A percentile compares a stretch with the other conserved stretches of the same genome.
Evolutionary conservation across 495 filamentous ascomycete genomes (phyloP).

Genomic region (Aspergillus olivimuriae): DNA sequence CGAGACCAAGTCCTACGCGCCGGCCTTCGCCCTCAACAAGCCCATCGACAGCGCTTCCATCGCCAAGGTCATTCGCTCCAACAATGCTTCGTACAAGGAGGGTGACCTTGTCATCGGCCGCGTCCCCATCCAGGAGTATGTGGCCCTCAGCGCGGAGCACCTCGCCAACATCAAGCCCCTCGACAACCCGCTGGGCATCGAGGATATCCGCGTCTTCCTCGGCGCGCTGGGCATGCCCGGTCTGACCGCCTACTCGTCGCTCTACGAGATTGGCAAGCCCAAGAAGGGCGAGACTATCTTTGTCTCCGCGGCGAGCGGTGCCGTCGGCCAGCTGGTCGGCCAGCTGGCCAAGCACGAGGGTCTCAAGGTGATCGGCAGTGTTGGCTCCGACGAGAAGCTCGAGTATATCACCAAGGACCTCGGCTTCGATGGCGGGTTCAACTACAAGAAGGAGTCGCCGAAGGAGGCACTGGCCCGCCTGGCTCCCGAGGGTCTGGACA

Average conservation of each 20-base stretch:
- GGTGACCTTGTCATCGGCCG: conserved; percentile 62
- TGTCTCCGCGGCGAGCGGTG: conserved; percentile 73
- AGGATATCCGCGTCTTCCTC: conserved; percentile 48
- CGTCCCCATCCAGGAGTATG: conserved; percentile 58
- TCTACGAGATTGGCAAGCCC: conserved; percentile 78
- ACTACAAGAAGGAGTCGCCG: conserved; percentile 71
- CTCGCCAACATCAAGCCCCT: conserved; percentile 27
- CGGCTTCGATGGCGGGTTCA: conserved; percentile 65
- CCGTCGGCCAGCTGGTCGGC: conserved; percentile 79
- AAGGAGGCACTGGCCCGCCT: conserved; percentile 64
- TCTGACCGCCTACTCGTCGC: conserved; percentile 71
- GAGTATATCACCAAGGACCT: conserved; percentile 60
- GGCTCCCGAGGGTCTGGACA: conserved; percentile 80
- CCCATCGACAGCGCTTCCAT: conserved; percentile 54
- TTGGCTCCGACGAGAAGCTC: conserved; percentile 62
- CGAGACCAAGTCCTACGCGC: conserved; percentile 55
- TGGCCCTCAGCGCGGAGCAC: conserved; percentile 23
- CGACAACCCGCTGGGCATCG: conserved; percentile 39
- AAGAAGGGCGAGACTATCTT: conserved; percentile 88
- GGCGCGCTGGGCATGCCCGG: conserved; percentile 85
- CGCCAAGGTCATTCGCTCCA: conserved; percentile 60
- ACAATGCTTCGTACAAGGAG: conserved; percentile 50
- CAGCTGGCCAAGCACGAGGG: conserved; percentile 86
- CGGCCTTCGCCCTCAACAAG: conserved; percentile 48
- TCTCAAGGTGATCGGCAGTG: conserved; percentile 74